Percentiles rank a stretch among this genome's conserved stretches.
Evolutionary conservation across 2,329 filamentous ascomycete species (phyloP).

Genomic region (Malbranchea zuffiana): DNA sequence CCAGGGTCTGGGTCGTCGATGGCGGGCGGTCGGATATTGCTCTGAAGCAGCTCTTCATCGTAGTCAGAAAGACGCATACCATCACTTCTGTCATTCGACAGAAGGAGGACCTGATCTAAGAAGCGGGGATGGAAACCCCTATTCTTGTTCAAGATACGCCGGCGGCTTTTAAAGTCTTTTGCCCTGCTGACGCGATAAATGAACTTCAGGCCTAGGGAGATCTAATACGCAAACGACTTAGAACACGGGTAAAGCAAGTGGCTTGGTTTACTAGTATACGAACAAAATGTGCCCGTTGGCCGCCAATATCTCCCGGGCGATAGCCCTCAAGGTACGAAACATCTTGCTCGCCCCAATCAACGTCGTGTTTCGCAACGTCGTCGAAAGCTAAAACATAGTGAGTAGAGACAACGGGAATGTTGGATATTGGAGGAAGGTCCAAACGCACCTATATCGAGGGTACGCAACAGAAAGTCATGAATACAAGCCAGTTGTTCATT

Average conservation of each 20-base stretch:
- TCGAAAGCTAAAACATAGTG: conserved; percentile 1
- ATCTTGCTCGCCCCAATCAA: conserved; percentile 1
- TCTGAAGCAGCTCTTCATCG: neutral
- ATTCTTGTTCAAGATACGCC: neutral
- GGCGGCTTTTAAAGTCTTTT: neutral
- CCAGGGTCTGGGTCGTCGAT: conserved; percentile 2
- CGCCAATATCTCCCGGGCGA: neutral
- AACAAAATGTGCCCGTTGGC: too few relatives aligned
- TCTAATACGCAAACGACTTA: too few relatives aligned
- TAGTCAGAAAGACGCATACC: neutral
- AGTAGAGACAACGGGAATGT: neutral
- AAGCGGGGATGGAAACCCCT: neutral
- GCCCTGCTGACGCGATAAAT: neutral
- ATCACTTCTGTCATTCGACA: neutral
- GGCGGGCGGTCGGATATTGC: neutral
- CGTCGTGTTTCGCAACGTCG: conserved; percentile 3
- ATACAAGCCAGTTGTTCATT: conserved; percentile 13
- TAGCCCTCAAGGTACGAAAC: neutral
- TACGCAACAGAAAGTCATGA: conserved; percentile 10
- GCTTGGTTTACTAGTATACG: too few relatives aligned
- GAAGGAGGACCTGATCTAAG: neutral
- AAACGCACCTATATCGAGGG: conserved; percentile 4
- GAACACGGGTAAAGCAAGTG: too few relatives aligned
- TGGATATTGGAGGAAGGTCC: neutral
- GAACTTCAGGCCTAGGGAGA: neutral